Percentiles rank a stretch among this genome's conserved stretches.
phyloP scores from a whole-genome alignment of 495 filamentous ascomycete genomes.

The Sordaria brevicollis region DNA sequence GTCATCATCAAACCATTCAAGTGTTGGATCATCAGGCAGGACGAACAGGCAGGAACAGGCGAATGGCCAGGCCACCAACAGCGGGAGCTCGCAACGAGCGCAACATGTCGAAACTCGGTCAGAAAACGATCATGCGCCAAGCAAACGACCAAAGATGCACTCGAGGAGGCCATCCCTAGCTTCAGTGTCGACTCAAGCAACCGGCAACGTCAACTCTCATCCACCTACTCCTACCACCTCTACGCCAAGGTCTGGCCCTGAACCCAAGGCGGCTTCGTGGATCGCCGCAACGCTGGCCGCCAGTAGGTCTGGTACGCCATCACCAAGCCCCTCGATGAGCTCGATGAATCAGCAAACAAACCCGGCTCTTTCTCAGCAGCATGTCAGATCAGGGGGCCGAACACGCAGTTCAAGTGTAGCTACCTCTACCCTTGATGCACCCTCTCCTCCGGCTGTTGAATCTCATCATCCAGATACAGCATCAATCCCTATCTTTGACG shows the following conservation, averaged over 20 bases:
- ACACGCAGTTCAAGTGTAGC: slow-evolving; percentile 13
- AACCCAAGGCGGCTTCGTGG: slow-evolving; percentile 36
- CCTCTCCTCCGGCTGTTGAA: slow-evolving; percentile 11
- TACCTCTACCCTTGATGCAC: slow-evolving; percentile 7
- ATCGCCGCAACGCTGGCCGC: slow-evolving; percentile 47
- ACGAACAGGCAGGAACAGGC: background rate
- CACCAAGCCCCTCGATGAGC: background rate
- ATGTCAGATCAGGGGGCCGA: slow-evolving; percentile 12
- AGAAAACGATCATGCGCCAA: background rate
- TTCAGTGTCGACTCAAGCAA: background rate
- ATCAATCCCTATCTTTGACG: slow-evolving; percentile 51
- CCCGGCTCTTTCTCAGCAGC: slow-evolving; percentile 1
- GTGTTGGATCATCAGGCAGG: background rate
- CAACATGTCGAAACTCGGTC: background rate
- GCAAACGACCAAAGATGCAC: background rate
- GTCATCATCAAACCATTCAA: background rate
- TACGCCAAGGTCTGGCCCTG: background rate
- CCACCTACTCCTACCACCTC: background rate
- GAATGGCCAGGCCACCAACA: background rate
- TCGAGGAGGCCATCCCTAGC: background rate
- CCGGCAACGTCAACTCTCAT: slow-evolving; percentile 2
- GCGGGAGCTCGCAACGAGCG: background rate
- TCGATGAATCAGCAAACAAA: slow-evolving; percentile 19
- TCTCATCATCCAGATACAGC: slow-evolving; percentile 37
- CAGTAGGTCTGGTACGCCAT: slow-evolving; percentile 37